Conservation (phyloP, 2,329 filamentous ascomycete species). For the Pseudogymnoascus sp. region DNA sequence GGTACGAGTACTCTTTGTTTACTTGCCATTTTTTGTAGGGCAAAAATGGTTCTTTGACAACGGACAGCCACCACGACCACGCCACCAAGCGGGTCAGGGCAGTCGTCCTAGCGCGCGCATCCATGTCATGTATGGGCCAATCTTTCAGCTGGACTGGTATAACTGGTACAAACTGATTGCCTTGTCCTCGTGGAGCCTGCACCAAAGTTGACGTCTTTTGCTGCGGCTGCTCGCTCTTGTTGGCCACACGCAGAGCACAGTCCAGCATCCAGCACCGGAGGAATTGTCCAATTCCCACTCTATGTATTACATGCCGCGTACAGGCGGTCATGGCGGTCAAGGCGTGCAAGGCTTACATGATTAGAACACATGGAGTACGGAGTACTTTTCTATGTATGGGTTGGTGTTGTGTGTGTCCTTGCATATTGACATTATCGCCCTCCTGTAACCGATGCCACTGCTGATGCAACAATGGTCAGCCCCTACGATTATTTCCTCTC, state of each 20-base stretch:
- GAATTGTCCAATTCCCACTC: not conserved
- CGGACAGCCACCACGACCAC: not conserved
- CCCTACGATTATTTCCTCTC: conserved; percentile 6
- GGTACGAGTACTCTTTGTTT: not conserved
- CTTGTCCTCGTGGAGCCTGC: not conserved
- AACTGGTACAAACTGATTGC: too few species aligned
- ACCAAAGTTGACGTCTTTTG: not conserved
- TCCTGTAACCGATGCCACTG: not conserved
- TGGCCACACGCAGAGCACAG: not conserved
- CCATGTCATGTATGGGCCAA: not conserved
- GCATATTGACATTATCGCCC: not conserved
- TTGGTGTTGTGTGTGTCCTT: not conserved
- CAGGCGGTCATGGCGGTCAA: too few species aligned
- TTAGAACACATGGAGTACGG: too few species aligned
- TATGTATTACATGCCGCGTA: not conserved
- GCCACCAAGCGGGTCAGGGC: not conserved
- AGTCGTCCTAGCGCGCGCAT: not conserved
- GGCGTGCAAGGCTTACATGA: not conserved
- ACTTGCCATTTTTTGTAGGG: too few species aligned
- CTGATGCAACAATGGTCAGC: not conserved
- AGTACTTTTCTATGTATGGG: not conserved
- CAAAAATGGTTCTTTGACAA: not conserved
- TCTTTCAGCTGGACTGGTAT: not conserved
- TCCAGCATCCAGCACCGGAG: not conserved
- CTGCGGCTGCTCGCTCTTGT: not conserved